These are phyloP conservation scores for Salix exigua DNA, from an alignment of 345 rosid species.

Conservation along the genomic window DNA sequence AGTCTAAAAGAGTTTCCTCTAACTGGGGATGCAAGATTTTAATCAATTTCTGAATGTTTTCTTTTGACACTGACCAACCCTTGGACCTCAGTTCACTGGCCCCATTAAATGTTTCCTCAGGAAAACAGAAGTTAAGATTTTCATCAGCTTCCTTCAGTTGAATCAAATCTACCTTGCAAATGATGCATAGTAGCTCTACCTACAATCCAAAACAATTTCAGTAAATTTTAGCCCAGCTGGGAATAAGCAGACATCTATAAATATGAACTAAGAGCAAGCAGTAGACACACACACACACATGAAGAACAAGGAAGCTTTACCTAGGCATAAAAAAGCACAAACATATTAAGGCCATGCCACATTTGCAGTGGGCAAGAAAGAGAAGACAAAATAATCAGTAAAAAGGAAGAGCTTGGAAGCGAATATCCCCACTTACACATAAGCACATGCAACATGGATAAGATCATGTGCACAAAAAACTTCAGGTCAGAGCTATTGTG, in stretches of 20 bases:
- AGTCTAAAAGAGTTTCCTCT: slow-evolving; percentile 47
- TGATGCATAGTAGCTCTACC: slow-evolving; percentile 56
- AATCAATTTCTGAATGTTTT: slow-evolving; percentile 40
- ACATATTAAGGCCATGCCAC: not conserved
- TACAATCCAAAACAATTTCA: slow-evolving; percentile 33
- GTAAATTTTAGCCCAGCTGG: not conserved
- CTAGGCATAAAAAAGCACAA: too few species aligned
- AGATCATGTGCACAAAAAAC: not conserved
- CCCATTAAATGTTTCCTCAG: slow-evolving; percentile 26
- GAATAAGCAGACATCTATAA: not conserved
- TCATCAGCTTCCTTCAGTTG: slow-evolving; percentile 46
- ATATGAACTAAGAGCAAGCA: not conserved
- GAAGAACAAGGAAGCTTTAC: not conserved
- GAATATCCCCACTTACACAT: not conserved
- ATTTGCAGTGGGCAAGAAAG: not conserved
- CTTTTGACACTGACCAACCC: slow-evolving; percentile 26
- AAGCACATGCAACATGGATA: not conserved
- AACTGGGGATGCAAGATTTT: slow-evolving; percentile 38
- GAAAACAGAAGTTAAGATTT: slow-evolving; percentile 41
- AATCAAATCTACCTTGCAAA: slow-evolving; percentile 56
- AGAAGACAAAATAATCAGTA: not conserved
- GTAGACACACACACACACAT: not conserved
- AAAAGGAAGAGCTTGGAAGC: not conserved
- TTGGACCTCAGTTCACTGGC: slow-evolving; percentile 16
- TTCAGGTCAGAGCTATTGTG: not conserved